phyloP scores from a whole-genome alignment of 208 protist species.

The Wallacemonas sp. region DNA sequence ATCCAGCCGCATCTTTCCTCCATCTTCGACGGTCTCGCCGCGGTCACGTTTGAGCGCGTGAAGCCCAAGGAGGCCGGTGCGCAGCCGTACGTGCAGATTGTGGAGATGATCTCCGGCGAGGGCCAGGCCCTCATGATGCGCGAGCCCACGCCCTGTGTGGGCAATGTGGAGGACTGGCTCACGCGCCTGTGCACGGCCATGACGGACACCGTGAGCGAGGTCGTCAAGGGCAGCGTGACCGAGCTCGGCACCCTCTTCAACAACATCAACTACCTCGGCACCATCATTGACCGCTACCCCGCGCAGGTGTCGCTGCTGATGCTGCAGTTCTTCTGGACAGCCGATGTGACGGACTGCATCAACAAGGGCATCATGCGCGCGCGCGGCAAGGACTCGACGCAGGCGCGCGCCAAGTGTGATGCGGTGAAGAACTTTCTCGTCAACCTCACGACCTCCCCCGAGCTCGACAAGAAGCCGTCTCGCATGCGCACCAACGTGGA shows the following conservation, averaged over 20 bases:
- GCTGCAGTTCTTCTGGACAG: constrained; percentile 97
- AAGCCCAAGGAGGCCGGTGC: constrained; percentile 91
- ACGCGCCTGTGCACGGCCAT: constrained; percentile 91
- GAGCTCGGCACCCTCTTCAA: constrained; percentile 86
- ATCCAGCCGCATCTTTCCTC: constrained; percentile 95
- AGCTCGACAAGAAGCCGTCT: constrained; percentile 83
- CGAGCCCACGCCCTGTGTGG: constrained; percentile 88
- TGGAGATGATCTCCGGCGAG: constrained; percentile 90
- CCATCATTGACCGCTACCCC: constrained; percentile 94
- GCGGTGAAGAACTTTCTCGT: constrained; percentile 92
- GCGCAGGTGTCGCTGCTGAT: constrained; percentile 95
- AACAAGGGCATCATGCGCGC: constrained; percentile 82
- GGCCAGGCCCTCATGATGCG: constrained; percentile 90
- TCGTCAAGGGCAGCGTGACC: constrained; percentile 88
- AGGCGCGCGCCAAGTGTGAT: constrained; percentile 83
- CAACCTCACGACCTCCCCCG: constrained; percentile 88
- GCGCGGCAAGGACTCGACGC: constrained; percentile 72
- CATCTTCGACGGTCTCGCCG: constrained; percentile 94
- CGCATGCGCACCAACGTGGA: constrained; percentile 95
- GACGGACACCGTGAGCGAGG: constrained; percentile 89
- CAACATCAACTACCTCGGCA: constrained; percentile 87
- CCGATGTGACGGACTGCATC: constrained; percentile 94
- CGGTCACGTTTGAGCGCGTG: constrained; percentile 90
- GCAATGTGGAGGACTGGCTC: constrained; percentile 96
- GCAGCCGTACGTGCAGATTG: constrained; percentile 92